Percentiles rank a stretch among this genome's conserved stretches.
phyloP scores from a whole-genome alignment of 352 stramenopile species.

The Blastocystis sp. region DNA sequence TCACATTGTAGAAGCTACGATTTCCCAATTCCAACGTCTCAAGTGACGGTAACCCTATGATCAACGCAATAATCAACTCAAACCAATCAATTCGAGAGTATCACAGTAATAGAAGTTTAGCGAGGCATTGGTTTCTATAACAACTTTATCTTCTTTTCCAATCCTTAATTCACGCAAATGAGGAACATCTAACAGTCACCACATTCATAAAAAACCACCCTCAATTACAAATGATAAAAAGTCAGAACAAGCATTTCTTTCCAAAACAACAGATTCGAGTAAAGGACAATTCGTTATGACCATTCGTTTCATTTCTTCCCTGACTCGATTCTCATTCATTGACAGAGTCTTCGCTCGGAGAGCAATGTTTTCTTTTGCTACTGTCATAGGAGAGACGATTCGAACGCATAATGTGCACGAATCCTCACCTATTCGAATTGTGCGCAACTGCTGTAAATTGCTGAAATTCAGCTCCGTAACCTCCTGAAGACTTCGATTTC shows the following conservation, averaged over 20 bases:
- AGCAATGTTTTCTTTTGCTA: not conserved
- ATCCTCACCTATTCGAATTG: not conserved
- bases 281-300: not conserved
- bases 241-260: not conserved
- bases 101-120: slow-evolving; percentile 47
- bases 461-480: slow-evolving; percentile 5
- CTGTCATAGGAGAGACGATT: not conserved
- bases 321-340: slow-evolving; percentile 17
- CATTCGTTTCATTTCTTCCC: slow-evolving; percentile 29
- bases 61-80: not conserved
- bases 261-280: not conserved
- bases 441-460: not conserved
- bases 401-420: not conserved
- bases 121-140: not conserved
- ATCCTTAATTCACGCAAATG: slow-evolving; percentile 8
- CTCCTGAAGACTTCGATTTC: not conserved
- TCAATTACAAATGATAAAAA: slow-evolving; percentile 26
- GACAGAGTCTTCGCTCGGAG: not conserved
- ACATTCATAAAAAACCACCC: not conserved
- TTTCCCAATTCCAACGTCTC: slow-evolving; percentile 2
- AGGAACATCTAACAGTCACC: not conserved
- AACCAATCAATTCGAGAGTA: not conserved
- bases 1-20: not conserved
- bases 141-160: not conserved
- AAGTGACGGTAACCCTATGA: not conserved